Percentiles rank a stretch among this genome's conserved stretches.
phyloP scores from a whole-genome alignment of 768 basidiomycete genomes.

The Phanerodontia chrysosporium region DNA sequence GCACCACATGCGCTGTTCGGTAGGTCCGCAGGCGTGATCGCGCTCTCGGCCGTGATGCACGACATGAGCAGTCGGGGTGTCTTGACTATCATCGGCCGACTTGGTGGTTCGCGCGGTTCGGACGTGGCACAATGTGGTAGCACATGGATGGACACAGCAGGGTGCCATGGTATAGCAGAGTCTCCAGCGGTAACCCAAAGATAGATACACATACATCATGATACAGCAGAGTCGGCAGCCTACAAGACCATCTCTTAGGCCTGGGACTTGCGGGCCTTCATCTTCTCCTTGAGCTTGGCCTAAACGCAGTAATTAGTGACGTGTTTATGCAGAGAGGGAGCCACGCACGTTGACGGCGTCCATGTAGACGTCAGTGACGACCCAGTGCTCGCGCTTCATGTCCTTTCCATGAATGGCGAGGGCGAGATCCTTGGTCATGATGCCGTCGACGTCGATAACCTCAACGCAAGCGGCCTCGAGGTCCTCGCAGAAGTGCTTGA shows the following conservation, averaged over 20 bases:
- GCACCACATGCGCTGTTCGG: too few species aligned
- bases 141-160: background rate
- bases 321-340: background rate
- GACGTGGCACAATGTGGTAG: background rate
- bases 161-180: background rate
- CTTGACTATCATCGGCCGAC: too few species aligned
- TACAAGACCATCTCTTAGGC: background rate
- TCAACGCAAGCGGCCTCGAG: constrained; percentile 89
- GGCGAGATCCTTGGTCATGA: constrained; percentile 98
- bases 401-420: constrained; percentile 88
- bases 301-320: background rate
- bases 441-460: constrained; percentile 81
- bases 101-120: too few species aligned
- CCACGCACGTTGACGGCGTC: constrained; percentile 78
- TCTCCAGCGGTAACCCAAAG: background rate
- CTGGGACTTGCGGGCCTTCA: constrained; percentile 16
- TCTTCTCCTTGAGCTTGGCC: constrained; percentile 25
- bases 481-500: constrained; percentile 69
- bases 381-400: constrained; percentile 95
- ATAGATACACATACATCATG: background rate
- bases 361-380: constrained; percentile 92
- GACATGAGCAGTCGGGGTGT: too few species aligned
- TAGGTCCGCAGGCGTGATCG: too few species aligned
- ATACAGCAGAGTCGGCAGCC: background rate
- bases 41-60: too few species aligned